A percentile compares a stretch with the other conserved stretches of the same genome.
Conservation (phyloP, 768 basidiomycete species). For the Gautieria morchelliformis region DNA sequence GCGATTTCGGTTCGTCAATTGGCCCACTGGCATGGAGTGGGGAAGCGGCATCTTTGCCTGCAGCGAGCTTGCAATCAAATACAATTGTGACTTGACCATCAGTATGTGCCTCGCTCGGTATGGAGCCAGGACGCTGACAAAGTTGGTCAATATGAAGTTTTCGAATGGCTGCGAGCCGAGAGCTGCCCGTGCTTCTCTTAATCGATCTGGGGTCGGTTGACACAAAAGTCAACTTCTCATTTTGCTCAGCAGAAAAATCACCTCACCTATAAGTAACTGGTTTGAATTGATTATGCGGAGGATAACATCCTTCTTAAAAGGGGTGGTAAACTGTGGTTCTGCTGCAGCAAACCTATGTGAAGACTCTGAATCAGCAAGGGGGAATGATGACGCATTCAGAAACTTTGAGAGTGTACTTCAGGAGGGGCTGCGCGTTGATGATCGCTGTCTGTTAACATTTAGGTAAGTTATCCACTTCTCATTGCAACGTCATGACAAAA, state of each 20-base stretch:
- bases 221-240: background rate
- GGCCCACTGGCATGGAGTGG: conserved; percentile 10
- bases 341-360: conserved; percentile 17
- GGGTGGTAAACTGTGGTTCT: conserved; percentile 14
- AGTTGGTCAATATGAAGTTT: conserved; percentile 12
- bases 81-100: conserved; percentile 12
- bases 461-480: background rate
- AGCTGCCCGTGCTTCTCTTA: conserved; percentile 13
- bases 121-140: conserved; percentile 12
- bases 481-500: background rate
- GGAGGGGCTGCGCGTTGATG: conserved; percentile 15
- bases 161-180: conserved; percentile 13
- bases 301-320: conserved; percentile 13
- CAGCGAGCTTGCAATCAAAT: conserved; percentile 14
- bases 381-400: background rate
- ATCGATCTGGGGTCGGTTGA: conserved; percentile 8
- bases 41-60: conserved; percentile 17
- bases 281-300: conserved; percentile 13
- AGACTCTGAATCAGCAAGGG: no score
- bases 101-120: conserved; percentile 15
- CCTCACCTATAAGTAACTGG: conserved; percentile 17
- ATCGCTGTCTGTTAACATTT: conserved; percentile 3
- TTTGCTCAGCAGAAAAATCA: background rate
- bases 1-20: background rate
- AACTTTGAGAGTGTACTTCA: conserved; percentile 11